Evolutionary conservation across 2,329 filamentous ascomycete genomes (phyloP).

Genomic region (Epichloe festucae): DNA sequence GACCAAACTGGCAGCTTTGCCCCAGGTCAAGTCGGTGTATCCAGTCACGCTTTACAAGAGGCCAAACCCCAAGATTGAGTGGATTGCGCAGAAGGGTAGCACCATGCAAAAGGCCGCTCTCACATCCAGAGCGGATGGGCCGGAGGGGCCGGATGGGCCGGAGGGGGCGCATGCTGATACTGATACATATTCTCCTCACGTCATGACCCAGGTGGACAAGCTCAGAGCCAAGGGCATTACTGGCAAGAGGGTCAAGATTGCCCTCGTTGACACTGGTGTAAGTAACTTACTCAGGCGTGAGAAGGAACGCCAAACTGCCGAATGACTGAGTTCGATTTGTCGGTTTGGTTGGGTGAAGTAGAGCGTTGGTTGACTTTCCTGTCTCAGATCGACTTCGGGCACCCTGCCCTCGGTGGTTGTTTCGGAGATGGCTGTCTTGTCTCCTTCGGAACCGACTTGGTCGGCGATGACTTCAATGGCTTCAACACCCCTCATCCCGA

Average conservation of each 20-base stretch:
- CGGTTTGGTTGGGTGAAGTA: not conserved
- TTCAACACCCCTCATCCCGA: conserved; percentile 29
- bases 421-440: conserved; percentile 48
- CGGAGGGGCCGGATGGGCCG: not conserved
- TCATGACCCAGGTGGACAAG: conserved; percentile 44
- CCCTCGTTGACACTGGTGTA: conserved; percentile 41
- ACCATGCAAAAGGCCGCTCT: conserved; percentile 9
- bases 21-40: conserved; percentile 35
- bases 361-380: not conserved
- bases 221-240: conserved; percentile 33
- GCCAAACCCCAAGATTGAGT: conserved; percentile 32
- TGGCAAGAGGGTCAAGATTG: conserved; percentile 40
- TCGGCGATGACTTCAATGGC: conserved; percentile 39
- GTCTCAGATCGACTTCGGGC: conserved; percentile 46
- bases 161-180: not conserved
- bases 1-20: conserved; percentile 25
- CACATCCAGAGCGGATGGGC: conserved; percentile 10
- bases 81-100: conserved; percentile 23
- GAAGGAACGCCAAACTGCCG: not conserved
- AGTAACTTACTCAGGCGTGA: conserved; percentile 11
- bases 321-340: not conserved
- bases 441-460: conserved; percentile 41
- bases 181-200: conserved; percentile 35
- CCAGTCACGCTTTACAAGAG: conserved; percentile 32
- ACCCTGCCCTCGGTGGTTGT: conserved; percentile 50